A percentile compares a stretch with the other conserved stretches of the same genome.
Evolutionary conservation across 2,329 filamentous ascomycete species (phyloP).

Genomic region (Apiospora kogelbergensis): DNA sequence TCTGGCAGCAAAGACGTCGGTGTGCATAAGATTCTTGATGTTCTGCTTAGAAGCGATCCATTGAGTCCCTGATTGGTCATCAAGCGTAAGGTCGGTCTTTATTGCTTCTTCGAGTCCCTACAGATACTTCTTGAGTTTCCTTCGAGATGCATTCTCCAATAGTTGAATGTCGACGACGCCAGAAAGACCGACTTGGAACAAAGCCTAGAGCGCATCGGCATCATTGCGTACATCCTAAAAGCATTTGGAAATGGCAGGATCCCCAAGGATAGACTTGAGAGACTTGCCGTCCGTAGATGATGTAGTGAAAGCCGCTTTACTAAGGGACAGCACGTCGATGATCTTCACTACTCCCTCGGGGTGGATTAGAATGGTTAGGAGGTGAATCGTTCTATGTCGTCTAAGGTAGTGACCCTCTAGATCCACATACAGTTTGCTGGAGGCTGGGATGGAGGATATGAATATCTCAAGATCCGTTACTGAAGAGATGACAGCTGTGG

Average conservation of each 20-base stretch:
- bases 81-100: background rate
- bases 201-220: conserved; percentile 26
- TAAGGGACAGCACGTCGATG: conserved; percentile 24
- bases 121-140: conserved; percentile 16
- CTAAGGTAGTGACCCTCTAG: conserved; percentile 20
- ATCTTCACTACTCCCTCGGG: conserved; percentile 12
- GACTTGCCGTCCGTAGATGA: conserved; percentile 10
- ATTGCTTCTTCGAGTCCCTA: conserved; percentile 16
- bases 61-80: background rate
- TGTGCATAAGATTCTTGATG: conserved; percentile 11
- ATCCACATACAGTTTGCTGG: conserved; percentile 21
- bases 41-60: background rate
- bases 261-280: conserved; percentile 21
- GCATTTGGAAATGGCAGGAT: conserved; percentile 19
- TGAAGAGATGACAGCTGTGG: background rate
- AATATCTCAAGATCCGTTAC: background rate
- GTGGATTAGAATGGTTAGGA: conserved; percentile 20
- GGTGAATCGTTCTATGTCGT: conserved; percentile 20
- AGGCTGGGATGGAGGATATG: background rate
- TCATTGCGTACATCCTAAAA: conserved; percentile 28
- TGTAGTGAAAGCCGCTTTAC: conserved; percentile 18
- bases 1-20: conserved; percentile 15
- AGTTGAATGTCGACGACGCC: conserved; percentile 30
- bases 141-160: conserved; percentile 26
- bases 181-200: conserved; percentile 21